These are phyloP conservation scores for Casuarina cunninghamiana DNA, from an alignment of 306 rosid genomes.

Conservation along the genomic window DNA sequence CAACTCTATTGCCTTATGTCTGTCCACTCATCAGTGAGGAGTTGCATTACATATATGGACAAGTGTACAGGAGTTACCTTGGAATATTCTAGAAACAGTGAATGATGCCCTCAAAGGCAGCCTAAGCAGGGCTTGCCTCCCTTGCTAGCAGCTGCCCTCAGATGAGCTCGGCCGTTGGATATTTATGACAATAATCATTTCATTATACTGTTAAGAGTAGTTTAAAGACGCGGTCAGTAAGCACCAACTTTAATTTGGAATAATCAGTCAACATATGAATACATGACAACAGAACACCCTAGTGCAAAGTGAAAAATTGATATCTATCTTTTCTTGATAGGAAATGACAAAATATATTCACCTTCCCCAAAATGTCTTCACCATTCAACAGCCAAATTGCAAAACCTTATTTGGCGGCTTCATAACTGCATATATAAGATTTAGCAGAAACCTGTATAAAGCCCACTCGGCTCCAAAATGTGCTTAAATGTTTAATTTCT, in stretches of 20 bases:
- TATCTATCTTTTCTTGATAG: background rate
- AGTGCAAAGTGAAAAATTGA: conserved; percentile 1
- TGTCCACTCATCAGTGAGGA: background rate
- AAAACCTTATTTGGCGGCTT: conserved; percentile 1
- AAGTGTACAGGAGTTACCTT: background rate
- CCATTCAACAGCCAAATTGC: conserved; percentile 5
- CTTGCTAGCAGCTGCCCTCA: background rate
- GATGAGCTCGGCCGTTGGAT: background rate
- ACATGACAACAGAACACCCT: background rate
- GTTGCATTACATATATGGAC: background rate
- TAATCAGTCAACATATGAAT: background rate
- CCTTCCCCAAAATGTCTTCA: conserved; percentile 2
- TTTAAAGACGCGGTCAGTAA: background rate
- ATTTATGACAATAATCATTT: background rate
- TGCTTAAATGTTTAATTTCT: background rate
- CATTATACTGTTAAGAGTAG: background rate
- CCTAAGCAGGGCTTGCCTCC: background rate
- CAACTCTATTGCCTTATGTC: background rate
- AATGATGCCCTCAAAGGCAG: background rate
- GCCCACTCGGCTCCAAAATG: background rate
- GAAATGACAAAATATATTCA: conserved; percentile 9
- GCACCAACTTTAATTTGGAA: background rate
- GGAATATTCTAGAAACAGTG: background rate
- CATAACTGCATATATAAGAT: conserved; percentile 6
- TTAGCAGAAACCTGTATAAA: background rate